Evolutionary conservation across 2,329 filamentous ascomycete species (phyloP), one percentile per base, ranked within the genome.

Genomic region (Fusarium aywerte): DNA sequence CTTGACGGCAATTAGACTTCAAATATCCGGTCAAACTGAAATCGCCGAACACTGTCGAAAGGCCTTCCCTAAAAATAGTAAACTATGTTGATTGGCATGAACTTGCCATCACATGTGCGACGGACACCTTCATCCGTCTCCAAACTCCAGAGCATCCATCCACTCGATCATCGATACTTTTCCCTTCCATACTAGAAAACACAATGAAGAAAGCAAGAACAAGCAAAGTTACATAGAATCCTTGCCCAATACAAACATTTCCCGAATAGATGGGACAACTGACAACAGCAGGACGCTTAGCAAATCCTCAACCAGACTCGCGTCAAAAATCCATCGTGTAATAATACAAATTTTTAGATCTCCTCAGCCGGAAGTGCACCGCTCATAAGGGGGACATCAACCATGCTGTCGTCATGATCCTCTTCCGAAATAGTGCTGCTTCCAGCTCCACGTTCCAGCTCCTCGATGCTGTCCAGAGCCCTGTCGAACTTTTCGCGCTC

Each of bases 401-500:
- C 42, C 52, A 58, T 47, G 27, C 56, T 53, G 5, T 71, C 56
- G 20, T 64, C 56, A 15, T 35, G 54, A n/a, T 69, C 60, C 27
- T 65, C 65, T 27, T 72, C 66, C 15, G 63, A 63, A 20, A 67
- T 48, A 10, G 43, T 54, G 31, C 60, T 68, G 11, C 68, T 71
- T 5, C 54, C 59, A 1, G 74, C 70, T 6, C 79, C 80, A 18
- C 73, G 70, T 66, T 84, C 79, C 12, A 85, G 76, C 4, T 74
- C 70, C 31, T 79, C 77, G 50, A 85, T 85, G 33, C 80, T 83
- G 21, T 75, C 73, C 54, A 84, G 76, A 1, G 83, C 83, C 44
- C 76, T 78, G n/a, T 75, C 73, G 48, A 85, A 82, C 70, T 83
- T 84, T n/a, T 78, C 75, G 45, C 76, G 76, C 60, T 84, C 81